Percentiles rank a stretch among this genome's conserved stretches.
phyloP scores from a whole-genome alignment of 306 rosid genomes.

The Prunus mira region DNA sequence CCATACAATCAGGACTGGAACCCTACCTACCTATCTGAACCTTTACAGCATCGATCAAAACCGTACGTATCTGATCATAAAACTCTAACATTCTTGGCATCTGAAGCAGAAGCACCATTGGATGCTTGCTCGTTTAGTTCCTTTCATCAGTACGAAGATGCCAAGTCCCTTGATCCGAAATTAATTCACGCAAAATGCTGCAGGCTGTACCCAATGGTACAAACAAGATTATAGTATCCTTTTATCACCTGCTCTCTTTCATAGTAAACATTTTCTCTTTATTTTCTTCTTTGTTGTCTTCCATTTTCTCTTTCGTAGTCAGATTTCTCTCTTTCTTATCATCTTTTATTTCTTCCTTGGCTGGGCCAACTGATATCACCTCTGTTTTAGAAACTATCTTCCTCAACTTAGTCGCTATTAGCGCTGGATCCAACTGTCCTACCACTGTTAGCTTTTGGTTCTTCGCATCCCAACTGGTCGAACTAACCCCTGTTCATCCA shows the following conservation, averaged over 20 bases:
- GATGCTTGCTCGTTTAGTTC: neutral
- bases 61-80: neutral
- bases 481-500: neutral
- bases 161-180: no score
- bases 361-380: neutral
- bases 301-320: neutral
- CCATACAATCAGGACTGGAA: constrained; percentile 28
- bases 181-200: no score
- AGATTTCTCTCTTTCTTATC: neutral
- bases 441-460: neutral
- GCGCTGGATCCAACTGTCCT: neutral
- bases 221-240: neutral
- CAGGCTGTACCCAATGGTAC: no score
- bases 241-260: neutral
- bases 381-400: neutral
- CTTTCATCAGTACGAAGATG: neutral
- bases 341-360: neutral
- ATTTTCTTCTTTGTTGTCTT: neutral
- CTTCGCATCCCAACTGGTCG: neutral
- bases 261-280: neutral
- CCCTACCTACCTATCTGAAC: constrained; percentile 13
- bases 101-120: neutral
- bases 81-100: neutral
- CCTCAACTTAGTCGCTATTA: neutral
- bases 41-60: no score